Conservation (phyloP, 495 filamentous ascomycete genomes). For the Podospora pseudocomata region DNA sequence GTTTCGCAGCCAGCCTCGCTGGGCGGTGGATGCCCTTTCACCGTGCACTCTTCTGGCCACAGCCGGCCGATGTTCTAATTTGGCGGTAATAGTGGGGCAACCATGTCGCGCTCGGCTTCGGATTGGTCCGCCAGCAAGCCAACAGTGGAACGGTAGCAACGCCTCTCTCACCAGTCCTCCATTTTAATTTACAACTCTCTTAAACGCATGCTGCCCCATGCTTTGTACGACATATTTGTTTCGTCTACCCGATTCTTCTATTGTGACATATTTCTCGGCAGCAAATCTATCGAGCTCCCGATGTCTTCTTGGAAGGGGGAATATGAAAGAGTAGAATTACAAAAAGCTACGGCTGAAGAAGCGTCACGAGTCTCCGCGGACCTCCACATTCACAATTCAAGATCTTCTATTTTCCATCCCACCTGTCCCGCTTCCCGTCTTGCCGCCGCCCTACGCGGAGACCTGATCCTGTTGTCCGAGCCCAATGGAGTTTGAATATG, state of each 20-base stretch:
- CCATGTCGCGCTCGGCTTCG: not conserved
- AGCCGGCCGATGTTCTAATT: not conserved
- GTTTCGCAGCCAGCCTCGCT: constrained; percentile 1
- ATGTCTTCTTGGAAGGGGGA: not conserved
- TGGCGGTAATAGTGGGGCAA: constrained; percentile 3
- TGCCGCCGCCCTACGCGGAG: not conserved
- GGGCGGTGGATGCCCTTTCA: not conserved
- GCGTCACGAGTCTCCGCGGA: not conserved
- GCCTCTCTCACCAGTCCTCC: not conserved
- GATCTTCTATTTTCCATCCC: not conserved
- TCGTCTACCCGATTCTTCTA: not conserved
- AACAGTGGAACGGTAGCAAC: not conserved
- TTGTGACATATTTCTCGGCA: too few species aligned
- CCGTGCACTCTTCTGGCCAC: not conserved
- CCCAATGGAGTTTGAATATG: constrained; percentile 16
- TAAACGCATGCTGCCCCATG: not conserved
- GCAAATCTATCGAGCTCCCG: not conserved
- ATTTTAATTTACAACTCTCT: not conserved
- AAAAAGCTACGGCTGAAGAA: not conserved
- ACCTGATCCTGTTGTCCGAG: not conserved
- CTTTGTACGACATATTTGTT: not conserved
- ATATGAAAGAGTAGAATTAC: not conserved
- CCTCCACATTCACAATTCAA: not conserved
- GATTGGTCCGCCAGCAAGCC: not conserved
- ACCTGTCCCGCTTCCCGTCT: not conserved